Evolutionary conservation across 345 rosid genomes (phyloP), one percentile per base, ranked within the genome.

Genomic region (Trapa bicornis): DNA sequence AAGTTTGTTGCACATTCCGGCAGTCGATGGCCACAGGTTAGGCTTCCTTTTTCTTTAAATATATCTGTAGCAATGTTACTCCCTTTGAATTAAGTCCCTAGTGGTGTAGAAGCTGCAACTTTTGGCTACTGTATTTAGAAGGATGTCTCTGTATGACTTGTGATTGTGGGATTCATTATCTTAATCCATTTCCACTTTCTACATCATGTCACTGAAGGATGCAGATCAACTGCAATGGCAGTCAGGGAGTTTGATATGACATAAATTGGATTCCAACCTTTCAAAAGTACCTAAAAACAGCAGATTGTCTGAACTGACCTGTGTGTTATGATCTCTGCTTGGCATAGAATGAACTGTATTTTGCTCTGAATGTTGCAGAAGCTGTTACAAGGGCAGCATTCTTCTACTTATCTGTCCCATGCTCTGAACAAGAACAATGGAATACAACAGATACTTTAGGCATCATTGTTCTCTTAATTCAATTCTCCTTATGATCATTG

Each of bases 1-100:
- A 89, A 81, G 73, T 85, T 86, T 72, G 74, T 79, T 37, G 73
- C 74, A 16, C 98, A 93, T 73, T 80, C 90, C 0, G 87, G 97
- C 61, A 87, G 87, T 58, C 81, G 97, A 14, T 93, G 98, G 97
- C 96, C 98, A 77, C 88, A 89, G 92, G 98, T 93, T 80, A 41
- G 29, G 29, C 29, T 22, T 22, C 29, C 29, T 22, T 41, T 41
- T 41, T 41, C 7, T 47, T 47, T 79, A 0, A 0, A 15, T 2
- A 3, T 66, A 35, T 47, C 8, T 45, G 17, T 6, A 22, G 15
- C 12, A 16, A 29, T 41, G 43, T 41, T 39, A 41, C 43, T 41
- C 43, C 29, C 0, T 22, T 41, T 41, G 43, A 66, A 33, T 48
- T 48, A 47, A 54, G 16, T 67, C 58, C 10, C 9, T 36, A 52